Conservation (phyloP, 495 filamentous ascomycete genomes). For the Paragyromitra xinjiangensis region DNA sequence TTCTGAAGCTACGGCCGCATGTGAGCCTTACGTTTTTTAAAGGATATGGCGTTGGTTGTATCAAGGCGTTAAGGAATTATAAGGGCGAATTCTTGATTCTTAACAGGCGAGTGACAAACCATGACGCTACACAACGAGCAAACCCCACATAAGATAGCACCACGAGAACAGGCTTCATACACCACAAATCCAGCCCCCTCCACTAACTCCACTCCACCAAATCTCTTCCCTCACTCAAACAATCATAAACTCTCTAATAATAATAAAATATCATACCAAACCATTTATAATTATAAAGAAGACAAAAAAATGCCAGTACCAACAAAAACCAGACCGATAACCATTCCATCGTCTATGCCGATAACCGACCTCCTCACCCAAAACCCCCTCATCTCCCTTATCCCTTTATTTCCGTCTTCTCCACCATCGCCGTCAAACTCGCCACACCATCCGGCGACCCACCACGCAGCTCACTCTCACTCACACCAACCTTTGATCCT, state of each 20-base stretch:
- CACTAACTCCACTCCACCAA: background rate
- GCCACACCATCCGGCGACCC: slow-evolving; percentile 54
- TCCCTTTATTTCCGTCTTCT: slow-evolving; percentile 21
- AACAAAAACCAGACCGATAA: background rate
- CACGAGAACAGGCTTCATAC: background rate
- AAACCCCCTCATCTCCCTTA: background rate
- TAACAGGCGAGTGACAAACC: background rate
- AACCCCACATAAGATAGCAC: background rate
- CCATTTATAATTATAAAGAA: slow-evolving; percentile 11
- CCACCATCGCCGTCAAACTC: slow-evolving; percentile 22
- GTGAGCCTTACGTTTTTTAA: no score
- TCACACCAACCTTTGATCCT: slow-evolving; percentile 82
- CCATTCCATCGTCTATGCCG: slow-evolving; percentile 14
- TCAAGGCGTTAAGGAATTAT: background rate
- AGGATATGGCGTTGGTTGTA: background rate
- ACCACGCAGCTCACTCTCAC: slow-evolving; percentile 80
- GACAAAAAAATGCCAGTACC: slow-evolving; percentile 22
- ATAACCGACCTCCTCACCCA: slow-evolving; percentile 46
- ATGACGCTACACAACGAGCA: background rate
- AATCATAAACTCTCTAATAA: slow-evolving; percentile 19
- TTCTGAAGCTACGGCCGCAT: no score
- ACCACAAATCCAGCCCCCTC: background rate
- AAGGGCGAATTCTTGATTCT: background rate
- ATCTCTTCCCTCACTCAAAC: background rate
- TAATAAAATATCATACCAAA: slow-evolving; percentile 31